Evolutionary conservation across 2,329 filamentous ascomycete genomes (phyloP), one percentile per base, ranked within the genome.

Genomic region (Calonectria fujianensis): DNA sequence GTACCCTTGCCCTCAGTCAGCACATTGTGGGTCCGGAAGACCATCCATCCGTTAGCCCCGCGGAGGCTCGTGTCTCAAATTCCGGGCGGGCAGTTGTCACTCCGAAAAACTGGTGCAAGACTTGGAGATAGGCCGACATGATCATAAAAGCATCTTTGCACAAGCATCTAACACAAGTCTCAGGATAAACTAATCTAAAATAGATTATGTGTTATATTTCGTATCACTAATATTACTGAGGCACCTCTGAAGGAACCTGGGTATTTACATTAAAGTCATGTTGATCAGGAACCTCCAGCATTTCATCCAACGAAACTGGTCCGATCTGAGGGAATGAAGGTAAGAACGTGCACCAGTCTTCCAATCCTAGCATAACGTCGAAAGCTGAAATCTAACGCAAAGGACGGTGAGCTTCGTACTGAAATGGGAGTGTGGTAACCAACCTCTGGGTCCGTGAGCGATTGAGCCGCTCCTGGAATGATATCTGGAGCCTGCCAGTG

Each of bases 271-370:
- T 35, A 16, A 61, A 39, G 32, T 39, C 54, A 2, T 61, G 20
- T 3, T 39, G 54, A 27, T n/a, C 32, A 6, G 54, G 24, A 39
- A 16, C 20, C 18, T 69, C 51, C 3, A 69, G 41, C 51, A 69
- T 69, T 5, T 52, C 51, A 24, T 32, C 51, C 16, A 69, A 48
- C 3, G 66, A 51, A 51, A 69, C 37, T 2, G 66, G 27, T n/a
- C 50, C 68, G 16, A 70, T 61, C 29, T 70, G 52, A 10, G 45
- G 52, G 32, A 70, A 61, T n/a, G 68, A 37, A 20, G 68, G 68
- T 13, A 63, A 45, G 29, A 70, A 63, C n/a, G 69, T 71, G 48
- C 59, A 71, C 69, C 69, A 71, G 20, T 71, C 69, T 35, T 71
- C 69, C 41, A 71, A 24, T 2, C 69, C 59, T 3, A 71, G 24